Percentiles rank a stretch among this genome's conserved stretches.
Evolutionary conservation across 2,329 filamentous ascomycete species (phyloP).

Genomic region (Aspergillus proliferans): DNA sequence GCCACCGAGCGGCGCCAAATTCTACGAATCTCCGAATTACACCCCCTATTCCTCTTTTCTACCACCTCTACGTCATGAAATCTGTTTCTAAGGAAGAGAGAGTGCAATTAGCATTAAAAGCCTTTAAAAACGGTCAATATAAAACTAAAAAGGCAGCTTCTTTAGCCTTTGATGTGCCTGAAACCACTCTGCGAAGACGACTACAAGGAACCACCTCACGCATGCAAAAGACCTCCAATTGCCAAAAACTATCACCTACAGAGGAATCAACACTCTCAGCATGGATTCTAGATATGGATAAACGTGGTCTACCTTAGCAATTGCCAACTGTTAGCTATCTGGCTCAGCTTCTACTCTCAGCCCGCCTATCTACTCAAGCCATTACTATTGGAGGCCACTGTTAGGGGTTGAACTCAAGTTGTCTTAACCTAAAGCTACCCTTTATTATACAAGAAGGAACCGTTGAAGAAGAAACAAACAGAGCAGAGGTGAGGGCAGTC

Average conservation of each 20-base stretch:
- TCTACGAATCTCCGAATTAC: too few relatives aligned
- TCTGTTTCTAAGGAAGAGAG: neutral
- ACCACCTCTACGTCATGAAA: neutral
- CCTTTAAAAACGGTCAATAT: neutral
- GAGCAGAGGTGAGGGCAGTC: too few relatives aligned
- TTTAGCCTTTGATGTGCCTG: neutral
- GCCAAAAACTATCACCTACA: neutral
- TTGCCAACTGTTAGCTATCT: neutral
- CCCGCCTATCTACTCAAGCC: too few relatives aligned
- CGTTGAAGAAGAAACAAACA: too few relatives aligned
- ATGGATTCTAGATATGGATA: neutral
- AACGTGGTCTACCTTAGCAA: neutral
- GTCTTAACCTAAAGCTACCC: too few relatives aligned
- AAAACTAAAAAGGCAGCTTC: neutral
- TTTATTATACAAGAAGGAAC: too few relatives aligned
- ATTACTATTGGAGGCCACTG: too few relatives aligned
- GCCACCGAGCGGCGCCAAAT: too few relatives aligned
- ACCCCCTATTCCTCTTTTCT: neutral
- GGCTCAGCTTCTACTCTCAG: neutral
- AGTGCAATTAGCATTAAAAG: neutral
- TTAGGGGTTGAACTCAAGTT: too few relatives aligned
- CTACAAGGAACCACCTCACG: neutral
- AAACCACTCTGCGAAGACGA: neutral
- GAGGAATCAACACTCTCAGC: neutral
- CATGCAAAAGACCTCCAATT: neutral